Conservation (phyloP, 2,329 filamentous ascomycete genomes). For the Rhynchosporium secalis region DNA sequence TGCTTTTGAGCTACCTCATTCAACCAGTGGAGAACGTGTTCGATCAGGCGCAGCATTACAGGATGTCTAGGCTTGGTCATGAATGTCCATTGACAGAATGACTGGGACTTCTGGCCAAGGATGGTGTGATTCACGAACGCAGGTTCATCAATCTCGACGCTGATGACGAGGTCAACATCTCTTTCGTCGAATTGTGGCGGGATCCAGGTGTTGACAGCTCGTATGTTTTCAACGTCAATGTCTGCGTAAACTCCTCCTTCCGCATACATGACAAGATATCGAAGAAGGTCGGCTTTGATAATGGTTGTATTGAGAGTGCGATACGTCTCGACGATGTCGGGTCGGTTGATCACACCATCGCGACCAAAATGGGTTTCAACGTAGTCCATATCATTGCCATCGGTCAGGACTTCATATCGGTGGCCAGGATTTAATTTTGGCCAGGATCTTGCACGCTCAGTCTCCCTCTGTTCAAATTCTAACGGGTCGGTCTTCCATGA, state of each 20-base stretch:
- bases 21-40: conserved; percentile 68
- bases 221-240: conserved; percentile 58
- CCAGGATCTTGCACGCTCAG: conserved; percentile 63
- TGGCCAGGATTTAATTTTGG: conserved; percentile 63
- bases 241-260: conserved; percentile 55
- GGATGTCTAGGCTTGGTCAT: conserved; percentile 66
- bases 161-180: conserved; percentile 68
- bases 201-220: conserved; percentile 56
- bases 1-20: conserved; percentile 59
- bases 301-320: conserved; percentile 61
- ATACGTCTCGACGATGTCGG: conserved; percentile 64
- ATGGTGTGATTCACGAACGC: conserved; percentile 63
- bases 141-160: conserved; percentile 72
- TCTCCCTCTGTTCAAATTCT: conserved; percentile 64
- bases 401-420: conserved; percentile 53
- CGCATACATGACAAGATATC: conserved; percentile 67
- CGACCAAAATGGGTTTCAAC: conserved; percentile 68
- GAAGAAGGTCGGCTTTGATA: conserved; percentile 65
- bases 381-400: conserved; percentile 65
- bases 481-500: conserved; percentile 72
- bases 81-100: conserved; percentile 76
- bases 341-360: conserved; percentile 63
- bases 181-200: conserved; percentile 60
- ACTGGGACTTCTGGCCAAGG: conserved; percentile 65
- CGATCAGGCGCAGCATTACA: conserved; percentile 67